A percentile compares a stretch with the other conserved stretches of the same genome.
Evolutionary conservation across 208 protist genomes (phyloP).

Genomic region (Acanthamoeba divionensis): DNA sequence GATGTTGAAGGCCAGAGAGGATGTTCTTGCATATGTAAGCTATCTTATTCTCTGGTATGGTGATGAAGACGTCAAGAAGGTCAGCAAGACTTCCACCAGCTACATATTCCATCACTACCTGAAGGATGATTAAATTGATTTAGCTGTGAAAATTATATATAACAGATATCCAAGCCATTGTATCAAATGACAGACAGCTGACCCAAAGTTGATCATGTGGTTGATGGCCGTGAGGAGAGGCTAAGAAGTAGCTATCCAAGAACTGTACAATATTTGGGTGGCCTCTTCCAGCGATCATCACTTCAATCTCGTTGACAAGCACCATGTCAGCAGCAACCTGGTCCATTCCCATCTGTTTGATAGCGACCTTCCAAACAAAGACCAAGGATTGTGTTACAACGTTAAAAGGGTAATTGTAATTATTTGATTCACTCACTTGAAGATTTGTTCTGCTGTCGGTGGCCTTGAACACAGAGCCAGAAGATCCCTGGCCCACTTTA

Average conservation of each 20-base stretch:
- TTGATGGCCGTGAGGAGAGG: neutral
- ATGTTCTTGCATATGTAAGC: conserved; percentile 56
- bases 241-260: conserved; percentile 68
- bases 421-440: no score
- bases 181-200: neutral
- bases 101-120: conserved; percentile 78
- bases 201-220: conserved; percentile 8
- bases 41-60: conserved; percentile 65
- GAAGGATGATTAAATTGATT: conserved; percentile 8
- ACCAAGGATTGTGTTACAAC: no score
- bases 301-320: no score
- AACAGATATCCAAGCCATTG: neutral
- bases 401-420: no score
- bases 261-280: conserved; percentile 80
- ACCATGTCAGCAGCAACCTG: no score
- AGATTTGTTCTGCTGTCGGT: no score
- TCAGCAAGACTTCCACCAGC: conserved; percentile 73
- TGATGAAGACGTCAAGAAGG: conserved; percentile 24
- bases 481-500: no score
- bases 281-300: conserved; percentile 73
- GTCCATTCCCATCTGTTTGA: no score
- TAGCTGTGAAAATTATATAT: neutral
- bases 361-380: no score
- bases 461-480: no score
- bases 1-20: conserved; percentile 58